phyloP scores from a whole-genome alignment of 2,329 filamentous ascomycete species.

The Huntiella savannae region DNA sequence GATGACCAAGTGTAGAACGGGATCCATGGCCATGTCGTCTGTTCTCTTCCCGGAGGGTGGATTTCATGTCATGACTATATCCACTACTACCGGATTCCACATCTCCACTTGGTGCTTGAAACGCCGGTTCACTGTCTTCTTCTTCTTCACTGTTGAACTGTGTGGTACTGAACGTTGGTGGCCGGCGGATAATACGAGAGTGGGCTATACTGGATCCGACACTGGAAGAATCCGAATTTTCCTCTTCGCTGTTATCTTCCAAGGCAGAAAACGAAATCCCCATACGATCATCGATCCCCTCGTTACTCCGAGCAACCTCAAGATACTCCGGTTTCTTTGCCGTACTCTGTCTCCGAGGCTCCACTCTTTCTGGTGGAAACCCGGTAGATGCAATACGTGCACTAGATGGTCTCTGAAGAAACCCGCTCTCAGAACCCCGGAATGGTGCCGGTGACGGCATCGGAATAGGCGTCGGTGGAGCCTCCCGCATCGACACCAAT shows the following conservation, averaged over 20 bases:
- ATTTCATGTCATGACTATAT: constrained; percentile 28
- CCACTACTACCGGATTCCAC: constrained; percentile 9
- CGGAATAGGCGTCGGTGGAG: not conserved
- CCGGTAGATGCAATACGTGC: not conserved
- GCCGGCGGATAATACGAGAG: constrained; percentile 40
- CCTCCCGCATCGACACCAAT: not conserved
- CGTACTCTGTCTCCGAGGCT: not conserved
- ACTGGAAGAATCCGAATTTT: constrained; percentile 24
- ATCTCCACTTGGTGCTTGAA: constrained; percentile 22
- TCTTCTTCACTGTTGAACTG: constrained; percentile 32
- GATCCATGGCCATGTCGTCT: constrained; percentile 15
- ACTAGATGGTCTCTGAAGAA: not conserved
- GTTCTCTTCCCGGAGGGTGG: constrained; percentile 31
- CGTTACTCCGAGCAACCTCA: not conserved
- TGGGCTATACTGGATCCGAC: constrained; percentile 34
- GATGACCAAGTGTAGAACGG: constrained; percentile 10
- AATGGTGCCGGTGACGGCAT: not conserved
- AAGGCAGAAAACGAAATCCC: constrained; percentile 14
- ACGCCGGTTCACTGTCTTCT: constrained; percentile 36
- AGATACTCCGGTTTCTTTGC: not conserved
- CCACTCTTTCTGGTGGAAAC: not conserved
- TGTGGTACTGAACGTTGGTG: constrained; percentile 19
- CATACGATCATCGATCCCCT: not conserved
- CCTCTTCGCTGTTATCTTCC: constrained; percentile 22
- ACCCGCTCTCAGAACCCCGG: not conserved